Evolutionary conservation across 2,329 filamentous ascomycete genomes (phyloP), one percentile per base, ranked within the genome.

Genomic region (Colletotrichum neosansevieriae): DNA sequence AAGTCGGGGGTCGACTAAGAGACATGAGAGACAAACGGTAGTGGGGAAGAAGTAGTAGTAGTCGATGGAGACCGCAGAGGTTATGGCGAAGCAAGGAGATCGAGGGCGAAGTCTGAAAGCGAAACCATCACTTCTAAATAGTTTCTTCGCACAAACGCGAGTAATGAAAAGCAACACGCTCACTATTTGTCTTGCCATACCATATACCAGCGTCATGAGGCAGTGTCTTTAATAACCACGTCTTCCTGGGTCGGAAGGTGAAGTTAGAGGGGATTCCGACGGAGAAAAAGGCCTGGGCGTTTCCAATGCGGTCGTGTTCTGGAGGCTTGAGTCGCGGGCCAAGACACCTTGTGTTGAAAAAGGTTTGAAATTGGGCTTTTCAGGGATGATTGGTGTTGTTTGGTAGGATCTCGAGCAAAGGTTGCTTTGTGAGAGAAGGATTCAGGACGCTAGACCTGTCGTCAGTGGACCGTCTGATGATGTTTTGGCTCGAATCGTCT

Each of bases 141-240:
- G 57, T 50, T 10, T 24, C 7, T 29, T 50, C 21, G 17, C 19
- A 34, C 11, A 19, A 17, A 49, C 56, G 32, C 57, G 44, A 50
- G 44, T 50, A 59, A 59, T 59, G 57, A 50, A 49, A 13, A 3
- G 13, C 29, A 51, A 51, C 57, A 40, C 57, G 44, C 32, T 59
- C 44, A 50, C 21, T 59, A 36, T 59, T 49, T 40, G 44, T 59
- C 53, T 50, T 49, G 17, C 13, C 13, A 40, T 12, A 4, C 12
- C 17, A 45, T n/a, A 19, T 15, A 4, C 42, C 13, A 6, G 4
- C 19, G 15, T 10, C n/a, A 19, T 5, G n/a, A 38, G 17, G 15
- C 6, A 17, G 34, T 19, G 5, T 38, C 32, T 15, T n/a, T 29
- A n/a, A 40, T 21, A 11, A 10, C 56, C 34, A 42, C 56, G 56